These are phyloP conservation scores for Fusarium pseudoanthophilum DNA, from an alignment of 2,329 filamentous ascomycete genomes.

Conservation along the genomic window DNA sequence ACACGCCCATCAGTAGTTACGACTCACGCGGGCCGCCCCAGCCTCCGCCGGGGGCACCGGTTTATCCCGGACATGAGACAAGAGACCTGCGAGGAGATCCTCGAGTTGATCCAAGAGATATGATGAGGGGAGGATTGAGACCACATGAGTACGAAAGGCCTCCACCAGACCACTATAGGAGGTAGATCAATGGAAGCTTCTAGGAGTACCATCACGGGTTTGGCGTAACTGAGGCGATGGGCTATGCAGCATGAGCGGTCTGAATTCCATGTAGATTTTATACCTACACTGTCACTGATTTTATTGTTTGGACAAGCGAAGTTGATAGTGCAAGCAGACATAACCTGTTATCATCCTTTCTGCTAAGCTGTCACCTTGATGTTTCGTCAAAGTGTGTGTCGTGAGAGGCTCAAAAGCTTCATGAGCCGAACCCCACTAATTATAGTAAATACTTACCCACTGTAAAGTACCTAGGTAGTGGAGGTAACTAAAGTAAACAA, in stretches of 20 bases:
- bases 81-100: conserved; percentile 46
- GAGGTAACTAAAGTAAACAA: conserved; percentile 19
- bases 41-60: conserved; percentile 49
- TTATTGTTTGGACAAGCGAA: background rate
- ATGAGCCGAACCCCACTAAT: conserved; percentile 16
- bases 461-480: background rate
- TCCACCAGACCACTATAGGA: conserved; percentile 57
- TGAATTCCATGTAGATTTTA: background rate
- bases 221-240: conserved; percentile 5
- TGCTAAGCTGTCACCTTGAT: background rate
- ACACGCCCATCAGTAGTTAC: conserved; percentile 56
- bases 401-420: background rate
- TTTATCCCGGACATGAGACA: conserved; percentile 44
- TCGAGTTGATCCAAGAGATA: conserved; percentile 40
- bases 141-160: conserved; percentile 60
- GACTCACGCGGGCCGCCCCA: conserved; percentile 53
- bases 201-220: background rate
- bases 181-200: conserved; percentile 44
- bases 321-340: background rate
- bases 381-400: background rate
- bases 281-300: background rate
- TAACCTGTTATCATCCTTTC: background rate
- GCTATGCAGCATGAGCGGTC: background rate
- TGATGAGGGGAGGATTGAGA: conserved; percentile 57
- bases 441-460: background rate